phyloP scores from a whole-genome alignment of 352 stramenopile species.

The Phytophthora lateralis region DNA sequence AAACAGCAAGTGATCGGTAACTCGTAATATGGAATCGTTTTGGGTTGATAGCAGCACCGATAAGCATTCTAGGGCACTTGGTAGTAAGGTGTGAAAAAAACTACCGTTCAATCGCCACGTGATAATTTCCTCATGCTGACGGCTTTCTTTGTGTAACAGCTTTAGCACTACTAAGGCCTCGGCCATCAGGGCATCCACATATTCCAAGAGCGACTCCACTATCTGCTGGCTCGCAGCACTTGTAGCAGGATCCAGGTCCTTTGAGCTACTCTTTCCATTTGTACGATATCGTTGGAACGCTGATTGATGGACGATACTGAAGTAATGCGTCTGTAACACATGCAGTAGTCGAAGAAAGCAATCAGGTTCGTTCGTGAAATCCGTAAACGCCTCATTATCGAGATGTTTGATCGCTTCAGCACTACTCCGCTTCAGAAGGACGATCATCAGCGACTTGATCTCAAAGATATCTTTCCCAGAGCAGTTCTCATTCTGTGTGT shows the following conservation, averaged over 20 bases:
- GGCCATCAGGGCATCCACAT: slow-evolving; percentile 44
- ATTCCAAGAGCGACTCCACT: slow-evolving; percentile 37
- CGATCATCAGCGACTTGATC: slow-evolving; percentile 31
- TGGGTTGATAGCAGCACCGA: slow-evolving; percentile 31
- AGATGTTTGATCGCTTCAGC: slow-evolving; percentile 26
- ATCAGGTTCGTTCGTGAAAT: slow-evolving; percentile 25
- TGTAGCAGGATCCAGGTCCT: neutral
- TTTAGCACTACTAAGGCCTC: slow-evolving; percentile 48
- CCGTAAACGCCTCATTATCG: slow-evolving; percentile 19
- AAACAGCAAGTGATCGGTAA: slow-evolving; percentile 23
- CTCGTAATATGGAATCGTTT: neutral
- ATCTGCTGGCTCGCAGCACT: slow-evolving; percentile 19
- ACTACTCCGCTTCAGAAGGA: slow-evolving; percentile 30
- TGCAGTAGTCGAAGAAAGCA: slow-evolving; percentile 44
- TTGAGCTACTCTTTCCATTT: neutral
- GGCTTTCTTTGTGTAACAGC: slow-evolving; percentile 53
- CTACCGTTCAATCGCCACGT: slow-evolving; percentile 52
- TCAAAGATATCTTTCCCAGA: slow-evolving; percentile 9
- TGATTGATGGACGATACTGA: slow-evolving; percentile 35
- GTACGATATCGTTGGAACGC: neutral
- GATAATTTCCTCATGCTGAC: slow-evolving; percentile 62
- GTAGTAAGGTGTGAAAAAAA: slow-evolving; percentile 54
- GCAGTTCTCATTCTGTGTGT: slow-evolving; percentile 3
- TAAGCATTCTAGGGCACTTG: slow-evolving; percentile 52
- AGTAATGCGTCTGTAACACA: slow-evolving; percentile 48